phyloP scores from a whole-genome alignment of 2,329 filamentous ascomycete genomes.

The Talaromyces amestolkiae region DNA sequence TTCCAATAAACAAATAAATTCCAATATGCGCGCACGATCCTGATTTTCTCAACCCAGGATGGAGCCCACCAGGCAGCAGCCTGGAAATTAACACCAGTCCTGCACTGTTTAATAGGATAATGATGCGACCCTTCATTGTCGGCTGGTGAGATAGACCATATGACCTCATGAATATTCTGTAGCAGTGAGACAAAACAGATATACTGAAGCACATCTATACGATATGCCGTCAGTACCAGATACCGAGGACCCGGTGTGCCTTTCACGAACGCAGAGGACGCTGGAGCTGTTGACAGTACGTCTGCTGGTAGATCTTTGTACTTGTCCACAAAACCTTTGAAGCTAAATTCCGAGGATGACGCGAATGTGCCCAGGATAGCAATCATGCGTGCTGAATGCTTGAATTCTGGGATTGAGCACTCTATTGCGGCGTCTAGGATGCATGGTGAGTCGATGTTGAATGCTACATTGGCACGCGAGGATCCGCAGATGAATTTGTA shows the following conservation, averaged over 20 bases:
- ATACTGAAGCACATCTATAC: constrained; percentile 16
- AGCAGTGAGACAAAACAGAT: constrained; percentile 12
- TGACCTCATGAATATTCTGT: constrained; percentile 17
- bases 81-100: background rate
- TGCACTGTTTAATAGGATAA: constrained; percentile 5
- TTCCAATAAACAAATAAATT: constrained; percentile 15
- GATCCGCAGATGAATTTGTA: constrained; percentile 12
- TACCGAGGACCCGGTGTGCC: constrained; percentile 13
- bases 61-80: constrained; percentile 10
- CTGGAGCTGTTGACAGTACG: constrained; percentile 5
- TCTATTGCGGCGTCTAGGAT: constrained; percentile 11
- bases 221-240: constrained; percentile 9
- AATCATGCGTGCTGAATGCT: constrained; percentile 7
- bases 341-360: background rate
- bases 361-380: constrained; percentile 12
- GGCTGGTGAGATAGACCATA: background rate
- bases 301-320: constrained; percentile 7
- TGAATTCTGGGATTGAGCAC: constrained; percentile 13
- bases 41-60: constrained; percentile 4
- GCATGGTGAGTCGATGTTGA: constrained; percentile 4
- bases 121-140: background rate
- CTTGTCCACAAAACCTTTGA: background rate
- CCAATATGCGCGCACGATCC: constrained; percentile 14
- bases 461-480: background rate
- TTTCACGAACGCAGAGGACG: constrained; percentile 11